These are phyloP conservation scores for Thyridium curvatum DNA, from an alignment of 2,329 filamentous ascomycete species.

Conservation along the genomic window DNA sequence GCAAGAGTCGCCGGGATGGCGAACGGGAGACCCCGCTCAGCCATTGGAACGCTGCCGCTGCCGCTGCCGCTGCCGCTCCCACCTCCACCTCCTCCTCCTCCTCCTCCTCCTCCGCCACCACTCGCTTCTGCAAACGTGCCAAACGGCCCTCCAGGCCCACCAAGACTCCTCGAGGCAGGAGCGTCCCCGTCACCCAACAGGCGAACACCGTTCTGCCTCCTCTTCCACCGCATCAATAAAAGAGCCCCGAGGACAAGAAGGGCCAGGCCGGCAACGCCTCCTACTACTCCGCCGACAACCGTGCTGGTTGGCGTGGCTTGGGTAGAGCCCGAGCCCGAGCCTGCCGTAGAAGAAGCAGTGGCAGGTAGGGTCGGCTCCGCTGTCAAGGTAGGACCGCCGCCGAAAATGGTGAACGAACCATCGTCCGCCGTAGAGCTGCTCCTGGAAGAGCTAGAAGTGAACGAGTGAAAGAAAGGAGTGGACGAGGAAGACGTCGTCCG, in stretches of 20 bases:
- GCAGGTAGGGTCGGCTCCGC: conserved; percentile 4
- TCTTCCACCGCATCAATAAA: conserved; percentile 50
- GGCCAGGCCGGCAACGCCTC: conserved; percentile 51
- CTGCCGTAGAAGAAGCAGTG: conserved; percentile 14
- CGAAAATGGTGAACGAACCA: conserved; percentile 22
- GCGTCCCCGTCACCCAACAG: conserved; percentile 34
- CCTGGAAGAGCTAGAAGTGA: conserved; percentile 4
- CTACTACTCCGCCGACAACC: conserved; percentile 51
- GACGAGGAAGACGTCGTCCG: conserved; percentile 11
- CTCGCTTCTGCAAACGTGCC: too few relatives aligned
- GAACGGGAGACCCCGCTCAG: conserved; percentile 37
- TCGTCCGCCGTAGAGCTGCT: conserved; percentile 9
- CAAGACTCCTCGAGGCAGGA: conserved; percentile 15
- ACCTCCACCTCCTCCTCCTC: conserved; percentile 11
- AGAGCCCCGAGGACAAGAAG: conserved; percentile 45
- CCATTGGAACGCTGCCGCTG: conserved; percentile 28
- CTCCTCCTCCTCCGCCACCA: conserved; percentile 4
- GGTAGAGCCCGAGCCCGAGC: conserved; percentile 11
- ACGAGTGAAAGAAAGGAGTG: conserved; percentile 2
- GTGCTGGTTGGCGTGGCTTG: conserved; percentile 20
- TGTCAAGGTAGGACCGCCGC: too few relatives aligned
- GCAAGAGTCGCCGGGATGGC: conserved; percentile 44
- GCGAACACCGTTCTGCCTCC: conserved; percentile 35
- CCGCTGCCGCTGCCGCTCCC: conserved; percentile 4
- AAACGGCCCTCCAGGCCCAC: conserved; percentile 6